These are phyloP conservation scores for Hansenula lynferdii DNA, from an alignment of 1,139 yeast genomes.

Conservation along the genomic window DNA sequence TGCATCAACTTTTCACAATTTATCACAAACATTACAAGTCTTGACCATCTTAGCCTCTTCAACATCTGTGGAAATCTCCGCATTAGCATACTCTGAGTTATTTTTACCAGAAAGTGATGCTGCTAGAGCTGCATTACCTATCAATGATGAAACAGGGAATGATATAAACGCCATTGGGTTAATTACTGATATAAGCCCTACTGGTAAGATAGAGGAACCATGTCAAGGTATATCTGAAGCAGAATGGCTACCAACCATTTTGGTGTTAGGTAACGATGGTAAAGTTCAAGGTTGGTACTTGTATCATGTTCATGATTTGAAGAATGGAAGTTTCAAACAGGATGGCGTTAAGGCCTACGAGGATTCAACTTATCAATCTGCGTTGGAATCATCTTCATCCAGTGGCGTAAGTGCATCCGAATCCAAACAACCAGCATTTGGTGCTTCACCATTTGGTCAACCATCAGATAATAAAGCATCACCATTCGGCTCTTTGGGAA, in stretches of 20 bases:
- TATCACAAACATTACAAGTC: constrained; percentile 35
- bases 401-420: neutral
- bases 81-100: constrained; percentile 31
- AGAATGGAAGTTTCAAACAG: constrained; percentile 26
- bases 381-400: constrained; percentile 2
- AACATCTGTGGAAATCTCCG: constrained; percentile 54
- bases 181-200: constrained; percentile 50
- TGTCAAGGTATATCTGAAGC: constrained; percentile 53
- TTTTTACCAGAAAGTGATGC: constrained; percentile 57
- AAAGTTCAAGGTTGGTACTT: constrained; percentile 60
- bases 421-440: constrained; percentile 5
- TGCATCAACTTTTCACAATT: constrained; percentile 33
- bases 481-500: constrained; percentile 11
- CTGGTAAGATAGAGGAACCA: constrained; percentile 44
- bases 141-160: constrained; percentile 55
- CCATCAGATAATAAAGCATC: neutral
- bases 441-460: neutral
- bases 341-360: constrained; percentile 12
- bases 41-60: constrained; percentile 51
- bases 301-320: constrained; percentile 45
- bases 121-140: constrained; percentile 66
- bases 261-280: constrained; percentile 62
- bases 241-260: constrained; percentile 57
- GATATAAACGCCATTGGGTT: constrained; percentile 73
- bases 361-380: constrained; percentile 8